Percentiles rank a stretch among this genome's conserved stretches.
Evolutionary conservation across 805 yeast species (phyloP).

Genomic region (Pichia scutulata): DNA sequence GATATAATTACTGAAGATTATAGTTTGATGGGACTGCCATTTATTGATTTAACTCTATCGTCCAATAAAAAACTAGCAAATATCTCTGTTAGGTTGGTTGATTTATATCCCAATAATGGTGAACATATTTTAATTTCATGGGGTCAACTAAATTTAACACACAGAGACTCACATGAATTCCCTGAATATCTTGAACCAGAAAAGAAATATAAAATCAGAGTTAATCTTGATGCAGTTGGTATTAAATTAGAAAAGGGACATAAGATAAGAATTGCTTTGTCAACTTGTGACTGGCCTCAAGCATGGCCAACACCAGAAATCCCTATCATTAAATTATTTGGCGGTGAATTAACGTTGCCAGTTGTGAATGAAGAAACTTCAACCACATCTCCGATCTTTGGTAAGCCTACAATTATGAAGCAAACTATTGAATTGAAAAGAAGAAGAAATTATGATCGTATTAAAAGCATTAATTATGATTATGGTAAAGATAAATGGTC

Average conservation of each 20-base stretch:
- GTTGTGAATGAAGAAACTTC: conserved; percentile 16
- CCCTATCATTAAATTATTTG: conserved; percentile 29
- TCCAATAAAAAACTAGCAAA: conserved; percentile 34
- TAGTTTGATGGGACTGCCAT: conserved; percentile 34
- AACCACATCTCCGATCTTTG: conserved; percentile 22
- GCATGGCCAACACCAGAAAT: conserved; percentile 39
- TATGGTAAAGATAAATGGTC: conserved; percentile 30
- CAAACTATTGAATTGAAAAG: conserved; percentile 22
- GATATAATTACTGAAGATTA: conserved; percentile 18
- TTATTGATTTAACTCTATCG: conserved; percentile 25
- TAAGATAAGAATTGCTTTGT: conserved; percentile 32
- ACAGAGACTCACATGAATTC: conserved; percentile 34
- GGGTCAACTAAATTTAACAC: conserved; percentile 38
- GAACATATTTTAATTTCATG: conserved; percentile 35
- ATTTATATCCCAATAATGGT: conserved; percentile 32
- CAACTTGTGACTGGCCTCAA: conserved; percentile 43
- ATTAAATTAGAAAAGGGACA: conserved; percentile 31
- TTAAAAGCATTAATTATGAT: conserved; percentile 25
- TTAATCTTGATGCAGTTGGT: conserved; percentile 36
- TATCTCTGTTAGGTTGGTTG: conserved; percentile 33
- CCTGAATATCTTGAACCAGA: conserved; percentile 31
- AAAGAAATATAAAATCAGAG: conserved; percentile 27
- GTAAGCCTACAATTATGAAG: conserved; percentile 24
- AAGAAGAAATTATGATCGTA: conserved; percentile 21
- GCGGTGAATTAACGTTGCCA: conserved; percentile 29